Evolutionary conservation across 2,329 filamentous ascomycete species (phyloP).

Genomic region (Gliomastix tumulicola): DNA sequence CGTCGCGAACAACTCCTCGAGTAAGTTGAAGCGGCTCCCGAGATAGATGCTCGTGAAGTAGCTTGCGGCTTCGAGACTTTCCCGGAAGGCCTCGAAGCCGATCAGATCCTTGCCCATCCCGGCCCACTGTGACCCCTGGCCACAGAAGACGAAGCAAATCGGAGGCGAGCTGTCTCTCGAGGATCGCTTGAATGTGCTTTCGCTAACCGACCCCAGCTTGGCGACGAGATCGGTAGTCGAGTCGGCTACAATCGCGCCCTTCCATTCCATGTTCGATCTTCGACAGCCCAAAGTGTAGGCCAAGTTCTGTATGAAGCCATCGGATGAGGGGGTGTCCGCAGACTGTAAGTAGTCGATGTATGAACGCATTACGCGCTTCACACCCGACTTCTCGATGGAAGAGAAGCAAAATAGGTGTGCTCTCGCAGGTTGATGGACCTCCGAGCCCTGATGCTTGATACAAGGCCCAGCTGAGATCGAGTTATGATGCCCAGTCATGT

Average conservation of each 20-base stretch:
- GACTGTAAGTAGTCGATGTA: conserved; percentile 22
- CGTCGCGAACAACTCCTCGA: conserved; percentile 24
- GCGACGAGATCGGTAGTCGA: conserved; percentile 21
- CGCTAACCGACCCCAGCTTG: conserved; percentile 14
- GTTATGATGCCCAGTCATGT: conserved; percentile 26
- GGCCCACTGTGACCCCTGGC: conserved; percentile 35
- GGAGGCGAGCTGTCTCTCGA: conserved; percentile 16
- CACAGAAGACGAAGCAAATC: conserved; percentile 34
- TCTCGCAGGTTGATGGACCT: too few species aligned
- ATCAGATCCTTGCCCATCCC: conserved; percentile 33
- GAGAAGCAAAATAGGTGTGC: conserved; percentile 34
- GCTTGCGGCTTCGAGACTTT: conserved; percentile 25
- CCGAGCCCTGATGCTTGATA: too few species aligned
- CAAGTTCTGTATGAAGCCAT: conserved; percentile 26
- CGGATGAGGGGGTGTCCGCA: conserved; percentile 2
- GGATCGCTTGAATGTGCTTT: conserved; percentile 12
- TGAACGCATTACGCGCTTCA: conserved; percentile 24
- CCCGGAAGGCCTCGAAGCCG: conserved; percentile 31
- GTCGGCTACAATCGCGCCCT: conserved; percentile 25
- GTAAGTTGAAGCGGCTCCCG: conserved; percentile 21
- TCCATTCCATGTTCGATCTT: conserved; percentile 37
- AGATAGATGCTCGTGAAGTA: conserved; percentile 19
- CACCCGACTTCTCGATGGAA: conserved; percentile 31
- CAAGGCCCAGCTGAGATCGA: conserved; percentile 11
- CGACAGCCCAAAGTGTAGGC: conserved; percentile 38